Conservation (phyloP, 768 basidiomycete genomes). For the Neoboletus magnificus region DNA sequence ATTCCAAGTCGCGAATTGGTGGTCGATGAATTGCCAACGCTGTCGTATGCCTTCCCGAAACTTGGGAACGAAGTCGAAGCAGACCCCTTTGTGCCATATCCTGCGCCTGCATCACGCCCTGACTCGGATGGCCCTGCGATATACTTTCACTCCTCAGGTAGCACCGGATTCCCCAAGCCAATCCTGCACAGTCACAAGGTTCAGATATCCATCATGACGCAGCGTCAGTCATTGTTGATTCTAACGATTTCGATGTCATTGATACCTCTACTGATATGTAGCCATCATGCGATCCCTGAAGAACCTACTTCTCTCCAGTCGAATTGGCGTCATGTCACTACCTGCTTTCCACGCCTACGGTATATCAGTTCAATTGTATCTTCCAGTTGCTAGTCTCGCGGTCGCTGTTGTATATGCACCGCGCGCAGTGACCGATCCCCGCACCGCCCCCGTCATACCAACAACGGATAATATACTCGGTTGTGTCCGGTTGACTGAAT, state of each 20-base stretch:
- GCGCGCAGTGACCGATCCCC: not conserved
- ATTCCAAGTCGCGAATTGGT: not conserved
- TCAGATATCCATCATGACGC: conserved; percentile 28
- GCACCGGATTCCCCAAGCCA: conserved; percentile 45
- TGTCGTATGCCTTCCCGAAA: conserved; percentile 35
- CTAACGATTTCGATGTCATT: not conserved
- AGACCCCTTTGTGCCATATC: conserved; percentile 11
- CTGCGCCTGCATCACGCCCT: not conserved
- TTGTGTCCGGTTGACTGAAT: conserved; percentile 2
- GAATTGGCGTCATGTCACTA: conserved; percentile 29
- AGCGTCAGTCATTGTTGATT: conserved; percentile 25
- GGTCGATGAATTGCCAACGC: conserved; percentile 10
- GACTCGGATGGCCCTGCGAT: not conserved
- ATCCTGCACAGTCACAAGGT: conserved; percentile 32
- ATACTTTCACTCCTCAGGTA: conserved; percentile 29
- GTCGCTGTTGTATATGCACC: conserved; percentile 36
- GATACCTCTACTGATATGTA: not conserved
- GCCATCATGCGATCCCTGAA: not conserved
- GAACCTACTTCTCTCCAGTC: conserved; percentile 6
- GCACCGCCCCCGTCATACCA: conserved; percentile 15
- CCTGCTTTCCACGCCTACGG: conserved; percentile 42
- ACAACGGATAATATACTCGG: conserved; percentile 22
- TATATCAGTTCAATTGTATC: conserved; percentile 28
- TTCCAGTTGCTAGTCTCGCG: conserved; percentile 25
- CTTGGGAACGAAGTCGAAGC: conserved; percentile 30